A percentile compares a stretch with the other conserved stretches of the same genome.
These are phyloP conservation scores for Backusella morwellensis DNA, from an alignment of 192 early-diverging fungal genomes.

Conservation along the genomic window DNA sequence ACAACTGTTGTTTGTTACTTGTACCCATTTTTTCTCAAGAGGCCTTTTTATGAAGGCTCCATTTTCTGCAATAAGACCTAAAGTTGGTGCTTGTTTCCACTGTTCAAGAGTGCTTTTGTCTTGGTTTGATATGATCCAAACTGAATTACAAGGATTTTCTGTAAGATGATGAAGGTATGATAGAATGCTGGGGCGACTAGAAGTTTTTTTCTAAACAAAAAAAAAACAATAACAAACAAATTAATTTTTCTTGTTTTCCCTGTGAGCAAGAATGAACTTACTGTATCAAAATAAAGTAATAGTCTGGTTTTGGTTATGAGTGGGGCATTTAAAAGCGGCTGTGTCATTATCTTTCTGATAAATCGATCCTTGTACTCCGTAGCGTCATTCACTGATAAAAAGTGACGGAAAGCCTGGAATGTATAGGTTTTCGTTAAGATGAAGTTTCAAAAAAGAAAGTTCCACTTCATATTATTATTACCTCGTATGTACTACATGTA, in stretches of 20 bases:
- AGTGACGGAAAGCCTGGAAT: not conserved
- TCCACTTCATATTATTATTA: not conserved
- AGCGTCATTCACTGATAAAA: not conserved
- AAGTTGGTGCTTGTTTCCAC: not conserved
- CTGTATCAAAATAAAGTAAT: conserved; percentile 1
- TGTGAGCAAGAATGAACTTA: not conserved
- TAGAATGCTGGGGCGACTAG: not conserved
- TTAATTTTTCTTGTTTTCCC: not conserved
- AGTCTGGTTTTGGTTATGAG: not conserved
- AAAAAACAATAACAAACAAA: not conserved
- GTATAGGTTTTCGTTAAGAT: not conserved
- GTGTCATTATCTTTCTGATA: not conserved
- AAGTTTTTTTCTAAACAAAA: not conserved
- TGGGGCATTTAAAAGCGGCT: not conserved
- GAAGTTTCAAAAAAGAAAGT: not conserved
- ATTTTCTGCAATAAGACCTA: not conserved
- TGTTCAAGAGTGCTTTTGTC: not conserved
- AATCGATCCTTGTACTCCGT: not conserved
- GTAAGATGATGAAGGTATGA: not conserved
- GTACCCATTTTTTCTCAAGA: not conserved
- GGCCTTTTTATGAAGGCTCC: not conserved
- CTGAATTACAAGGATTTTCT: not conserved
- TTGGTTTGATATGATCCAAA: not conserved
- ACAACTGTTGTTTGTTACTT: not conserved
- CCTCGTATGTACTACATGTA: not conserved